Percentiles rank a stretch among this genome's conserved stretches.
These are phyloP conservation scores for Pezicula carpinea DNA, from an alignment of 2,329 filamentous ascomycete species.

Conservation along the genomic window DNA sequence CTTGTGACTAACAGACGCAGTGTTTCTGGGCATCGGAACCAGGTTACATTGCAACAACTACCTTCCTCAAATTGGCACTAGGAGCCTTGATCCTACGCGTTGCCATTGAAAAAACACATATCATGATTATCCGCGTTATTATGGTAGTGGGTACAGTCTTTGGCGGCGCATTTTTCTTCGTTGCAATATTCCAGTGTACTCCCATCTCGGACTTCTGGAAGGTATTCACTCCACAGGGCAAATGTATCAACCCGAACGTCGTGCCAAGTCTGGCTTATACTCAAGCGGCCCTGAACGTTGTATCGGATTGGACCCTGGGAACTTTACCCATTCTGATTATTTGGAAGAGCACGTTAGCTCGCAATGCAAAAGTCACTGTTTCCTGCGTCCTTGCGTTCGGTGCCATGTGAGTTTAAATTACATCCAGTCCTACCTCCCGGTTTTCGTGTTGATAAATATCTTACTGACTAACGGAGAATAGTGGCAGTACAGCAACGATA, in stretches of 20 bases:
- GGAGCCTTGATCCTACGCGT: background rate
- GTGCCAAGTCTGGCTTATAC: background rate
- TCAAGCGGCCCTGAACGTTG: background rate
- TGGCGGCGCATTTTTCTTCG: background rate
- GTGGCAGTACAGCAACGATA: background rate
- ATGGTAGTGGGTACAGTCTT: background rate
- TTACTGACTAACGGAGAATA: too few species aligned
- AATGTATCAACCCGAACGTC: background rate
- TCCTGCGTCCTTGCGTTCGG: background rate
- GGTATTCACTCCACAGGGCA: background rate
- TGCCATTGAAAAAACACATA: background rate
- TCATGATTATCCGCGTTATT: background rate
- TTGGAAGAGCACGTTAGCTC: background rate
- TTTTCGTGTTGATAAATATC: too few species aligned
- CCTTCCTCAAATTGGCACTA: background rate
- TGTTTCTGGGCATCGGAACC: background rate
- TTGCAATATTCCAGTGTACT: background rate
- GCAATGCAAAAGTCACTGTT: background rate
- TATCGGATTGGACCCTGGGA: background rate
- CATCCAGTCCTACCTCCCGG: too few species aligned
- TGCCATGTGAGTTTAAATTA: background rate
- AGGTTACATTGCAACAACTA: background rate
- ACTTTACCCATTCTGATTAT: background rate
- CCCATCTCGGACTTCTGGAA: background rate
- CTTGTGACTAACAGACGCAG: background rate